Evolutionary conservation across 352 stramenopile species (phyloP).

Genomic region (Phytophthora sp.): DNA sequence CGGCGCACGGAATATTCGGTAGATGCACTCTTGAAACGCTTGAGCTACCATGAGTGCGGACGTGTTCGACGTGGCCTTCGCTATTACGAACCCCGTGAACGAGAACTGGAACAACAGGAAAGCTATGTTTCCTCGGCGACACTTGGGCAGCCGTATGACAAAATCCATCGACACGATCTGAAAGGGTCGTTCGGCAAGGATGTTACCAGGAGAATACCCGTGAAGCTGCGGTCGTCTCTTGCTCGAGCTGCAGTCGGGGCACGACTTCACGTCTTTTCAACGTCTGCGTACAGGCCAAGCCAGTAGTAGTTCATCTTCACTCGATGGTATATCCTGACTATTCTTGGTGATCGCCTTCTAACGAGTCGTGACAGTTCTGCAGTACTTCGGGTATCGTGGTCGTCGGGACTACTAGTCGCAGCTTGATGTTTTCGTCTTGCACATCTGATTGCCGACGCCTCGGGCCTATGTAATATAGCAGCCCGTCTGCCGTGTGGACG

Average conservation of each 20-base stretch:
- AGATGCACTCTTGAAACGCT: not conserved
- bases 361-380: not conserved
- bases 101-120: not conserved
- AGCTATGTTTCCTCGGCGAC: not conserved
- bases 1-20: not conserved
- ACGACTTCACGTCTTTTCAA: not conserved
- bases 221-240: not conserved
- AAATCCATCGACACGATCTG: not conserved
- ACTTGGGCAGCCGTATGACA: not conserved
- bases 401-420: not conserved
- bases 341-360: not conserved
- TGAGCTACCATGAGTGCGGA: not conserved
- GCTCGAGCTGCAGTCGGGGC: not conserved
- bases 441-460: not conserved
- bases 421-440: not conserved
- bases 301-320: not conserved
- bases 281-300: not conserved
- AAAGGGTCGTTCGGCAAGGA: not conserved
- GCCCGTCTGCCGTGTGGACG: not conserved
- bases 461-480: not conserved
- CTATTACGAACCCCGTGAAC: not conserved
- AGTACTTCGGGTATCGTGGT: not conserved
- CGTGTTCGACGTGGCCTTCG: not conserved
- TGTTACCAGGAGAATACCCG: not conserved
- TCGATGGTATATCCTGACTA: not conserved